A percentile compares a stretch with the other conserved stretches of the same genome.
Evolutionary conservation across 495 filamentous ascomycete species (phyloP).

Genomic region (Lepraria neglecta): DNA sequence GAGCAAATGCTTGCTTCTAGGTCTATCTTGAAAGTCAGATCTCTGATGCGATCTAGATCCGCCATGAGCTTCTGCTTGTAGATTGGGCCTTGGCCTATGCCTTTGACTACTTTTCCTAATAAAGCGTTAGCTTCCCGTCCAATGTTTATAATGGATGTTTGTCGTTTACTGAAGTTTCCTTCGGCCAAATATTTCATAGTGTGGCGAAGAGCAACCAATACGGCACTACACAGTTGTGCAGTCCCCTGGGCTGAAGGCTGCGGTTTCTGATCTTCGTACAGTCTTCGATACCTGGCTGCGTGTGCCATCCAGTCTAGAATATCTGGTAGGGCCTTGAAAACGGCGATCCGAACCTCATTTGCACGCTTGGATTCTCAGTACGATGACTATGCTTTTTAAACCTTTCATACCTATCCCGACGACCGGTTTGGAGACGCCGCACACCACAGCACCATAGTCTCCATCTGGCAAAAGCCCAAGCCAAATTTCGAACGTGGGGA

Average conservation of each 20-base stretch:
- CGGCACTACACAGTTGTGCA: constrained; percentile 4
- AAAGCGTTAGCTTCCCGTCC: not conserved
- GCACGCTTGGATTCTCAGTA: not conserved
- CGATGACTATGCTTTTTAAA: not conserved
- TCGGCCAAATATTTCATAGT: not conserved
- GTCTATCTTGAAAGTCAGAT: not conserved
- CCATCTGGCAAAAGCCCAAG: constrained; percentile 13
- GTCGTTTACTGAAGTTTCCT: not conserved
- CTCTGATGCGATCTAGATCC: not conserved
- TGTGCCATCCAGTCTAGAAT: constrained; percentile 5
- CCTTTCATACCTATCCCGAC: not conserved
- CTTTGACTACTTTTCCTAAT: not conserved
- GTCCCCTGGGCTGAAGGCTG: not conserved
- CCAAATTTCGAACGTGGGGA: constrained; percentile 5
- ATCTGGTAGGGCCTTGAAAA: constrained; percentile 15
- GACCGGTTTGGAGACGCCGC: constrained; percentile 17
- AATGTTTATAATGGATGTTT: not conserved
- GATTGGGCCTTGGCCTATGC: not conserved
- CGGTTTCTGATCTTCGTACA: not conserved
- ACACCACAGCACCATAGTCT: constrained; percentile 14
- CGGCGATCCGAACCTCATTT: constrained; percentile 5
- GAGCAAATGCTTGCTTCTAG: not conserved
- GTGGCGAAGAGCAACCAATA: constrained; percentile 4
- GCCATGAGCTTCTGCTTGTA: not conserved
- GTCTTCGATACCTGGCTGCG: not conserved